Conservation (phyloP, 345 rosid species). For the Pistacia integerrima region DNA sequence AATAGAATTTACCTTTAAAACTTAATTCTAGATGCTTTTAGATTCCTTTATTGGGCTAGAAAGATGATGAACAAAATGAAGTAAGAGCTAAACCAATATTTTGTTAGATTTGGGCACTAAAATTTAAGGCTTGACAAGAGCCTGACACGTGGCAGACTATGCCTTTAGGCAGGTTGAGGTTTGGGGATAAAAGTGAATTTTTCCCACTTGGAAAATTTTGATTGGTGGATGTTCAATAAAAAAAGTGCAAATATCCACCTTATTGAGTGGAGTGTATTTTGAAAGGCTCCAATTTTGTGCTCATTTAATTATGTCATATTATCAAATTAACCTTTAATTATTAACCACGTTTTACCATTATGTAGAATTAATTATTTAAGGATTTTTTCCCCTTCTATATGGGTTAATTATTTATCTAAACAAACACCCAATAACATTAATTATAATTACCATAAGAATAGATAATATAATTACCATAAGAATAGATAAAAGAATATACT, state of each 20-base stretch:
- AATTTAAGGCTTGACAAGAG: background rate
- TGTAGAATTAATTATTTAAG: too few relatives aligned
- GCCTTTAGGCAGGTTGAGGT: background rate
- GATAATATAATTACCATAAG: too few relatives aligned
- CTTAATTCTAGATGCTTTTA: too few relatives aligned
- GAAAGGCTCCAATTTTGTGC: background rate
- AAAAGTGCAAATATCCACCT: background rate
- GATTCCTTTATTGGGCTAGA: background rate
- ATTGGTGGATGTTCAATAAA: background rate
- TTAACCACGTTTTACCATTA: too few relatives aligned
- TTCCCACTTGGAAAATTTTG: slow-evolving; percentile 8
- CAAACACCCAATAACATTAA: too few relatives aligned
- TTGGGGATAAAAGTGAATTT: slow-evolving; percentile 7
- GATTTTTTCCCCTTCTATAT: too few relatives aligned
- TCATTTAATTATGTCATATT: too few relatives aligned
- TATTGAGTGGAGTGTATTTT: background rate
- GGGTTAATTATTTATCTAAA: too few relatives aligned
- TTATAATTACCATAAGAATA: too few relatives aligned
- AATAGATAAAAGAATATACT: too few relatives aligned
- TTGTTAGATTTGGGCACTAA: background rate
- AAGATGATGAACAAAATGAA: background rate
- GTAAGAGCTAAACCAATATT: background rate
- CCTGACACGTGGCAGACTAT: slow-evolving; percentile 2
- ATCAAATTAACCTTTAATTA: too few relatives aligned
- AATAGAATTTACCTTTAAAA: too few relatives aligned